Conservation (phyloP, 140 eudicot species). For the Oenanthe javanica region DNA sequence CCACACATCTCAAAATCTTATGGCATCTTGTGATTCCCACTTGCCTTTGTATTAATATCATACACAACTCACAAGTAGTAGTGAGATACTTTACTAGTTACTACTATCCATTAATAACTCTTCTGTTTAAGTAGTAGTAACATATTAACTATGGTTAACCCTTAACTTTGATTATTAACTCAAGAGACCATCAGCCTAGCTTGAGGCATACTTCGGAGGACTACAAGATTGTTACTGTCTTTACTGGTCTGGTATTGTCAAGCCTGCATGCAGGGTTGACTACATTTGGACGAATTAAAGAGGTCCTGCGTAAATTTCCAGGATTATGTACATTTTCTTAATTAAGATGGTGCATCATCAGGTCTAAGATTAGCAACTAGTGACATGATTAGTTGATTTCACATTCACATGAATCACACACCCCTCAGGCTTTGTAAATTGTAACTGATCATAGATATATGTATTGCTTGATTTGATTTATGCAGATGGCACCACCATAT, state of each 20-base stretch:
- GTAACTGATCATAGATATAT: neutral
- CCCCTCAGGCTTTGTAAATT: no score
- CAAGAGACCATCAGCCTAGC: neutral
- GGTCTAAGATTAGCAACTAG: neutral
- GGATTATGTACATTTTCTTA: neutral
- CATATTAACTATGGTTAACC: neutral
- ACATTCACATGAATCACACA: neutral
- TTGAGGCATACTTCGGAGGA: neutral
- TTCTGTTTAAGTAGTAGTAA: no score
- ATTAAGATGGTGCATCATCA: neutral
- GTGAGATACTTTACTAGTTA: neutral
- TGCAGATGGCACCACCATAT: neutral
- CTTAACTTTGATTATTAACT: neutral
- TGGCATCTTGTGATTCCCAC: slow-evolving; percentile 6
- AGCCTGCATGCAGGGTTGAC: neutral
- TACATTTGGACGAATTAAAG: no score
- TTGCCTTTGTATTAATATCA: neutral
- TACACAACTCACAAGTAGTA: neutral
- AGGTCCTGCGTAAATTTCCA: neutral
- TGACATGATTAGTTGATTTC: neutral
- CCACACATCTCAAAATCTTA: slow-evolving; percentile 2
- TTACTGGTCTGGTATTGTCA: neutral
- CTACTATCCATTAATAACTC: neutral
- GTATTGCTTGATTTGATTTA: neutral
- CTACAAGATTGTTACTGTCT: neutral